Evolutionary conservation across 2,329 filamentous ascomycete genomes (phyloP), one percentile per base, ranked within the genome.

Genomic region (Penicillium expansum): DNA sequence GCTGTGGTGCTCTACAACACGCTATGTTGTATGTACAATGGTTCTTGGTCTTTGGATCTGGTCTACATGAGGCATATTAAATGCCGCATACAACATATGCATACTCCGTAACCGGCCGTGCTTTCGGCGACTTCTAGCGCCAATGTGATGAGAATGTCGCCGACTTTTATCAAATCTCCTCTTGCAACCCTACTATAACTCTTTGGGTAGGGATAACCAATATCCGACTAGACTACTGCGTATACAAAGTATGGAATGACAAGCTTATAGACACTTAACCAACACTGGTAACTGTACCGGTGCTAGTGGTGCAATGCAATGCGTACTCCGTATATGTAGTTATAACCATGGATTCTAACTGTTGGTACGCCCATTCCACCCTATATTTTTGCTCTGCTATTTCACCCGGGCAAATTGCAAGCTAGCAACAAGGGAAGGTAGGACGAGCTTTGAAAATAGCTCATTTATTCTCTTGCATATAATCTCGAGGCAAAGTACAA

Each of bases 331-430:
- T 4, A 24, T 18, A 13, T 14, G 20, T 20, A 14, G 18, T 43
- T 43, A 4, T 22, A n/a, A n/a, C 30, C 5, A n/a, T 10, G 18
- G 18, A 16, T 9, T 11, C 4, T 16, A 20, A 16, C 13, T 16
- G 1, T 45, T 45, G 10, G 8, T 32, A 45, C 18, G 5, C 20
- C 5, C 27, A 32, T 30, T 24, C 14, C 27, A n/a, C 6, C 11
- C 16, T 35, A 45, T 47, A 37, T 37, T 11, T 37, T 11, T 29
- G 2, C 18, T 6, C 22, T 29, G 2, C 10, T 50, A n/a, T 22
- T 51, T 51, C n/a, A 18, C 53, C 30, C 24, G 38, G 38, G 32
- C 27, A 55, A 55, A 55, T 45, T 24, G 16, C 32, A 44, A 55
- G 24, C 30, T 44, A 44, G 22, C 33, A 51, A n/a, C 20, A 41